phyloP scores from a whole-genome alignment of 768 basidiomycete species.

The Cantharellus anzutake region DNA sequence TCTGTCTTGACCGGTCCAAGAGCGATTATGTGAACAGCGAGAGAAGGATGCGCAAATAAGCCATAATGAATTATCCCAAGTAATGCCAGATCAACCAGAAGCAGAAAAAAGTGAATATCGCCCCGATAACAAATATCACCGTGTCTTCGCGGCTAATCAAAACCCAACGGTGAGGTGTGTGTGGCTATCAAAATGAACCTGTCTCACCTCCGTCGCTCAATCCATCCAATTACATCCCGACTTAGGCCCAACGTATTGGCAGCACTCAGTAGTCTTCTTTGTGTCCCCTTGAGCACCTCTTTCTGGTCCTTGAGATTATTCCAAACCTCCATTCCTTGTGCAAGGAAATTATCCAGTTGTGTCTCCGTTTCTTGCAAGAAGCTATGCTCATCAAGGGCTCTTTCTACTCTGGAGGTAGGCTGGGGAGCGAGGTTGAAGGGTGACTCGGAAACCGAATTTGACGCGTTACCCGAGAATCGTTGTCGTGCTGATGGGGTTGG shows the following conservation, averaged over 20 bases:
- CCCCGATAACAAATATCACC: constrained; percentile 80
- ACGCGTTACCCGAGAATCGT: constrained; percentile 26
- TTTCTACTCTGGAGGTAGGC: constrained; percentile 44
- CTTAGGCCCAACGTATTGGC: constrained; percentile 92
- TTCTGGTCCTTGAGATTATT: constrained; percentile 87
- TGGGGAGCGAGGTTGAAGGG: constrained; percentile 39
- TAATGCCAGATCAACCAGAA: constrained; percentile 90
- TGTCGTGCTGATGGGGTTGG: constrained; percentile 27
- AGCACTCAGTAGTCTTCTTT: constrained; percentile 63
- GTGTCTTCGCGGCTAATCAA: constrained; percentile 74
- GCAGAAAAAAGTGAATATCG: constrained; percentile 74
- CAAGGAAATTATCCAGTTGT: constrained; percentile 74
- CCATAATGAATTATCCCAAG: constrained; percentile 27
- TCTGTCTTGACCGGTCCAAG: too few relatives aligned
- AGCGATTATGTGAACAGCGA: too few relatives aligned
- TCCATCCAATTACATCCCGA: constrained; percentile 91
- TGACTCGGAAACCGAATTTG: constrained; percentile 44
- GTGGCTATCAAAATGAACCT: not conserved
- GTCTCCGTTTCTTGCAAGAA: constrained; percentile 73
- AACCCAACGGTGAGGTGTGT: not conserved
- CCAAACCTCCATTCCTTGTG: constrained; percentile 79
- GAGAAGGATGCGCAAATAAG: not conserved
- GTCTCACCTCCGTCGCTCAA: constrained; percentile 77
- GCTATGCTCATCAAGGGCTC: constrained; percentile 73
- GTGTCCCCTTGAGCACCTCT: constrained; percentile 89